Base-by-base conservation (phyloP, 2,329 filamentous ascomycete genomes). In the Xylaria sp. region DNA sequence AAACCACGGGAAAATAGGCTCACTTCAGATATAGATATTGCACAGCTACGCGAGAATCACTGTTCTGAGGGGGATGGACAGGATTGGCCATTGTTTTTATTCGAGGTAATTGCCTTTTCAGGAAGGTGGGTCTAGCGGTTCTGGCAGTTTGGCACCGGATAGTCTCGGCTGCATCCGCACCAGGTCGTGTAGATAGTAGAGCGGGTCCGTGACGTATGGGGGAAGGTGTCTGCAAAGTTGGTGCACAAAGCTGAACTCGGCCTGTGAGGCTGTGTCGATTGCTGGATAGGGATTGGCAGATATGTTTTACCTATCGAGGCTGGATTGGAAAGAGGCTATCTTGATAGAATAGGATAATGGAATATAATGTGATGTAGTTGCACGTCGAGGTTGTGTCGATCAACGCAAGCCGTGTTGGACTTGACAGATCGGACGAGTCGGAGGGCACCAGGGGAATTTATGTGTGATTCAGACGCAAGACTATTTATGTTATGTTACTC, bases 21-120 rank as follows among this genome's bases (percentile, higher is more conserved):
- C 66, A 78, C 76, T 75, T 74, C 15, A 76, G 61, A 60, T 72
- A 72, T 20, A 77, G 48, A 67, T 76, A 74, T 23, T 77, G 74
- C n/a, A 72, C 72, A 48, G 75, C 75, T 59, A 71, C 59, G 20
- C 15, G 76, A 75, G 58, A 46, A n/a, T 66, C 74, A 59, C 72
- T 66, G 41, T 67, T 65, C 64, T 72, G 72, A 41, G 63, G 20
- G 39, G 41, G 59, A 20, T 56, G 68, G 23, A 55, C 46, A 28
- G 64, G 66, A 59, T 73, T 72, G 58, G 72, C 72, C 75, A 75
- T 76, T 33, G 23, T 72, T 71, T n/a, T 48, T 59, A 46, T 46
- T 65, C 18, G 33, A 55, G 69, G 48, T n/a, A 66, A 64, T 71
- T 68, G 59, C 71, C 58, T 51, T 62, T 72, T 8, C 54, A 65